A percentile compares a stretch with the other conserved stretches of the same genome.
These are phyloP conservation scores for Gastroboletus turbinatus DNA, from an alignment of 1,284 basidiomycete genomes.

Conservation along the genomic window DNA sequence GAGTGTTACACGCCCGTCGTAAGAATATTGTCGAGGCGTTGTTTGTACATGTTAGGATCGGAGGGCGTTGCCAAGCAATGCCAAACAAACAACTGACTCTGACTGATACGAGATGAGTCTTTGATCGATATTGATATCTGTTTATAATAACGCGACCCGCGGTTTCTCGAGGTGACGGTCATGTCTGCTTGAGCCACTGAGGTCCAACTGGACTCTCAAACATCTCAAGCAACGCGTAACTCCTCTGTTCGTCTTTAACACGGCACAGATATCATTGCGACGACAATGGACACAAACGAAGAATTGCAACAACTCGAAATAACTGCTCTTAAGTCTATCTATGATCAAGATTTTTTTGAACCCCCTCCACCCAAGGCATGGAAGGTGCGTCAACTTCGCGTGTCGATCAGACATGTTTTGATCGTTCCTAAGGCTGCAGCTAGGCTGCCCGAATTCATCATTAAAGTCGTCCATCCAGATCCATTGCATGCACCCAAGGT, in stretches of 20 bases:
- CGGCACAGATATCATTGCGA: neutral
- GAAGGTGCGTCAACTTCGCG: conserved; percentile 54
- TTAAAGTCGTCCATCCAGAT: conserved; percentile 65
- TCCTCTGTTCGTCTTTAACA: conserved; percentile 20
- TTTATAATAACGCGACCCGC: conserved; percentile 3
- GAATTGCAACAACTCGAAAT: conserved; percentile 75
- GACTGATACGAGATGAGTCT: conserved; percentile 7
- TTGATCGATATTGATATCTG: conserved; percentile 4
- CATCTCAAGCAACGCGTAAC: conserved; percentile 40
- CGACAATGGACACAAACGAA: conserved; percentile 64
- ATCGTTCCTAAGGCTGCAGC: conserved; percentile 52
- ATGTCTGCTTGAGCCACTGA: conserved; percentile 74
- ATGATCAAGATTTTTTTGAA: conserved; percentile 70
- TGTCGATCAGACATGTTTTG: conserved; percentile 12
- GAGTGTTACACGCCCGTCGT: too few species aligned
- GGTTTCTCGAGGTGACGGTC: conserved; percentile 23
- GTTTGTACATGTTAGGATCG: conserved; percentile 25
- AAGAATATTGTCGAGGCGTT: neutral
- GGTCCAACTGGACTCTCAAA: conserved; percentile 64
- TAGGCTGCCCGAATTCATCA: conserved; percentile 69
- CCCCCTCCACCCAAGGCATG: conserved; percentile 74
- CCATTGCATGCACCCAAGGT: conserved; percentile 52
- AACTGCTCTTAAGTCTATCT: conserved; percentile 74
- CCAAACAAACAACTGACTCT: conserved; percentile 24
- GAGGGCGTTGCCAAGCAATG: conserved; percentile 17